Percentiles rank a stretch among this genome's conserved stretches.
Evolutionary conservation across 2,329 filamentous ascomycete species (phyloP).

Genomic region (Claviceps maximensis): DNA sequence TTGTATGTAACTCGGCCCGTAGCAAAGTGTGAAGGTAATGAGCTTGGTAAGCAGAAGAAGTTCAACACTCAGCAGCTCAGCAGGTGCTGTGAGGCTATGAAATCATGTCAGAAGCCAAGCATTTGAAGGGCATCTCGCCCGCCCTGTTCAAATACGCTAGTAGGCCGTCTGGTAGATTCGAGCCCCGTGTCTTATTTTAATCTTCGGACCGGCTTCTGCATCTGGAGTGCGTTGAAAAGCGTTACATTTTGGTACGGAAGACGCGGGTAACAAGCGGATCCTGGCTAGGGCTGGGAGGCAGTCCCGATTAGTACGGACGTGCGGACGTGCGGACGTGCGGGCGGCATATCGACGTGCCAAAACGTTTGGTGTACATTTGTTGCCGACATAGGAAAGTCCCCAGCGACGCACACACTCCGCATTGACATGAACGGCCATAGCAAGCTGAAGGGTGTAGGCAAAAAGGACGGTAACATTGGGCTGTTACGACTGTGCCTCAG

Average conservation of each 20-base stretch:
- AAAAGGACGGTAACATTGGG: not conserved
- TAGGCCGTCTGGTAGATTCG: not conserved
- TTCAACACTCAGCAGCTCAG: not conserved
- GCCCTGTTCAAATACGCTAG: not conserved
- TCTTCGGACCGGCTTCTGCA: not conserved
- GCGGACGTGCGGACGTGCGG: no score
- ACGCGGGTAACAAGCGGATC: not conserved
- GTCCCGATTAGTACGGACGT: not conserved
- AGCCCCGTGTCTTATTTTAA: not conserved
- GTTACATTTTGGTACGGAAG: not conserved
- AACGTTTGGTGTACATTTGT: not conserved
- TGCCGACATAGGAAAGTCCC: not conserved
- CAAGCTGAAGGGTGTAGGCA: not conserved
- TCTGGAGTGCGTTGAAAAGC: not conserved
- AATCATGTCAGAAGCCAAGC: not conserved
- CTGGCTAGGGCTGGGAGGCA: not conserved
- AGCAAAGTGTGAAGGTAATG: not conserved
- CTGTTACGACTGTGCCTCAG: not conserved
- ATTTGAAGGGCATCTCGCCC: not conserved
- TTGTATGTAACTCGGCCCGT: no score
- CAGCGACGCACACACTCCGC: not conserved
- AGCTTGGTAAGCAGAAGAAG: not conserved
- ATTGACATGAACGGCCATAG: not conserved
- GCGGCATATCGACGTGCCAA: not conserved
- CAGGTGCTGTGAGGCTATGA: not conserved